Evolutionary conservation across 2,329 filamentous ascomycete species (phyloP), one percentile per base, ranked within the genome.

Genomic region (Curvularia lunata): DNA sequence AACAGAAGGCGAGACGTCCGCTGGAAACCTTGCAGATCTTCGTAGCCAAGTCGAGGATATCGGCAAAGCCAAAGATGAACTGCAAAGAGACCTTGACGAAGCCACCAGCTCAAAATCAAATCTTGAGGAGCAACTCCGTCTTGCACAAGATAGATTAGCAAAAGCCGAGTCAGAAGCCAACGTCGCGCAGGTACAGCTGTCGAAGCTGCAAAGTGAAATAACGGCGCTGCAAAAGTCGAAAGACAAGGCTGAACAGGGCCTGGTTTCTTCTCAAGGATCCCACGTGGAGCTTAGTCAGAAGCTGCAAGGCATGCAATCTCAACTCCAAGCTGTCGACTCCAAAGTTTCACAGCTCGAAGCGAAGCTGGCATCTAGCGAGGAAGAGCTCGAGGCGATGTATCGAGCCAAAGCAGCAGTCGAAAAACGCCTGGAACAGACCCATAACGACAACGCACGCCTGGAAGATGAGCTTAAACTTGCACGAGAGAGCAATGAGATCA

Each of bases 401-500:
- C 58, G 56, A 37, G 58, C 43, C 1, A 69, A 67, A 21, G 48
- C 48, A 10, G 55, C 59, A 21, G 48, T 66, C 1, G 64, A 69
- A 16, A 59, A 52, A 10, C 61, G 59, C 16, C 63, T 73, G 5
- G 52, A 65, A 25, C 59, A 60, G 16, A 59, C 62, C 1, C 46
- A 45, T 2, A 32, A 50, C 32, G 32, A 61, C 6, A 70, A 69
- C 18, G 34, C 25, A 19, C 48, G 52, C 16, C 60, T 75, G 27
- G 63, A 73, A 13, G 48, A 58, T 3, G 66, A 70, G 40, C 59
- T 74, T 10, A 52, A 25, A 5, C 37, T 54, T 19, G 61, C 65
- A 16, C 66, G 58, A 7, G 28, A 59, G 21, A 45, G 28, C n/a
- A 64, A 65, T 4, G 49, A 40, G 1, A 53, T 60, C 6, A 47